Evolutionary conservation across 169 alveolate species (phyloP).

Genomic region (Cryptosporidium xiaoi): DNA sequence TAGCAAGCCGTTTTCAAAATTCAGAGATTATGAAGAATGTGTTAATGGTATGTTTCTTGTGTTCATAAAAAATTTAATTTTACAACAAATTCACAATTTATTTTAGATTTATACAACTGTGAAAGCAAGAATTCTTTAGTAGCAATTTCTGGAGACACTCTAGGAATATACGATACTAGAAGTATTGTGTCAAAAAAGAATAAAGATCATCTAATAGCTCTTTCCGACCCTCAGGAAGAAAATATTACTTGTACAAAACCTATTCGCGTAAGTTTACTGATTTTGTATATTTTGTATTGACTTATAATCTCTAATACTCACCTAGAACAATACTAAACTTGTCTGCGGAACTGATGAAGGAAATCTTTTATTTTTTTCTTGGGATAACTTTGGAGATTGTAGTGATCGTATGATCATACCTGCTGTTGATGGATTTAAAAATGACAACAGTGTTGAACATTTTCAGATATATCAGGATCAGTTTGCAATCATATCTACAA

Average conservation of each 20-base stretch:
- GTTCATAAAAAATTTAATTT: neutral
- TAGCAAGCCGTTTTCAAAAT: slow-evolving; percentile 27
- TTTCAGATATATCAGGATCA: slow-evolving; percentile 57
- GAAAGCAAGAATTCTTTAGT: slow-evolving; percentile 27
- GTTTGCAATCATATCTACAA: slow-evolving; percentile 51
- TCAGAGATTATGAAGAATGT: slow-evolving; percentile 69
- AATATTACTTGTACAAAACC: slow-evolving; percentile 42
- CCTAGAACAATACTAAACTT: slow-evolving; percentile 56
- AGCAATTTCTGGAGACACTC: slow-evolving; percentile 45
- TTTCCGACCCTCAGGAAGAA: slow-evolving; percentile 72
- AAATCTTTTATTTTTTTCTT: slow-evolving; percentile 49
- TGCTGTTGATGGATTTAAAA: slow-evolving; percentile 61
- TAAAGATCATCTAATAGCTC: slow-evolving; percentile 44
- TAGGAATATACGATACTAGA: slow-evolving; percentile 51
- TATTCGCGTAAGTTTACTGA: slow-evolving; percentile 41
- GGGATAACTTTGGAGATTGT: slow-evolving; percentile 74
- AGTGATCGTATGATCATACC: slow-evolving; percentile 72
- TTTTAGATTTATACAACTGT: slow-evolving; percentile 25
- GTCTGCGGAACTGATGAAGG: slow-evolving; percentile 75
- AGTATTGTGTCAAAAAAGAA: slow-evolving; percentile 35
- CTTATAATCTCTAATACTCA: neutral
- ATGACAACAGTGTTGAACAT: slow-evolving; percentile 65
- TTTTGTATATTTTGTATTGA: neutral
- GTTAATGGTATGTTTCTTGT: slow-evolving; percentile 47
- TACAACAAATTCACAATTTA: neutral